Percentiles rank a stretch among this genome's conserved stretches.
These are phyloP conservation scores for Dendrobium officinale DNA, from an alignment of 106 monocot genomes.

Conservation along the genomic window DNA sequence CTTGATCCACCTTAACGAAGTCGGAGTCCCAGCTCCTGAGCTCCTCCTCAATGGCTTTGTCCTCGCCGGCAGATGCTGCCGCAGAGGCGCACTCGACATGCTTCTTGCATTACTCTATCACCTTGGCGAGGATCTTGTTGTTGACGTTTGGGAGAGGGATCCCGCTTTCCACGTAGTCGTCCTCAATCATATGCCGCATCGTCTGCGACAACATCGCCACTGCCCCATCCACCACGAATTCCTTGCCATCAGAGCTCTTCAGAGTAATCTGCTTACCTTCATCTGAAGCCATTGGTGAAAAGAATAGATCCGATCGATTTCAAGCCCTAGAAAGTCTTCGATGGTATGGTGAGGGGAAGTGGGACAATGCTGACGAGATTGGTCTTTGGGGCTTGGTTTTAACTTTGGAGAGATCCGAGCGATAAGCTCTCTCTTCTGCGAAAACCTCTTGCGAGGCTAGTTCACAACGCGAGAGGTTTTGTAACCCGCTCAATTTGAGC, in stretches of 20 bases:
- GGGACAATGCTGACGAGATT: neutral
- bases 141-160: constrained; percentile 58
- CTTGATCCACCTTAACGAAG: constrained; percentile 21
- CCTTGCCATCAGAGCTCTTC: constrained; percentile 36
- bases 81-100: constrained; percentile 27
- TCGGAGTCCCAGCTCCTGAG: constrained; percentile 18
- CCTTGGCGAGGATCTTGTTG: constrained; percentile 50
- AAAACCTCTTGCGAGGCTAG: too few species aligned
- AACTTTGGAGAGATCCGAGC: too few species aligned
- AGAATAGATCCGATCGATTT: neutral
- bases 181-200: constrained; percentile 55
- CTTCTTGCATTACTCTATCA: constrained; percentile 70
- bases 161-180: constrained; percentile 35
- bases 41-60: constrained; percentile 15
- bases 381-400: too few species aligned
- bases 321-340: too few species aligned
- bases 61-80: neutral
- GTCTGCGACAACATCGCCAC: constrained; percentile 37
- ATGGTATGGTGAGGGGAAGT: too few species aligned
- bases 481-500: too few species aligned
- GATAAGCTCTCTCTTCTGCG: too few species aligned
- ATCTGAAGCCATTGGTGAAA: constrained; percentile 2
- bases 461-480: too few species aligned
- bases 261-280: constrained; percentile 23
- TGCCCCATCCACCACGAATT: constrained; percentile 37